Conservation (phyloP, 2,329 filamentous ascomycete species). For the Diaporthe aspalathi region DNA sequence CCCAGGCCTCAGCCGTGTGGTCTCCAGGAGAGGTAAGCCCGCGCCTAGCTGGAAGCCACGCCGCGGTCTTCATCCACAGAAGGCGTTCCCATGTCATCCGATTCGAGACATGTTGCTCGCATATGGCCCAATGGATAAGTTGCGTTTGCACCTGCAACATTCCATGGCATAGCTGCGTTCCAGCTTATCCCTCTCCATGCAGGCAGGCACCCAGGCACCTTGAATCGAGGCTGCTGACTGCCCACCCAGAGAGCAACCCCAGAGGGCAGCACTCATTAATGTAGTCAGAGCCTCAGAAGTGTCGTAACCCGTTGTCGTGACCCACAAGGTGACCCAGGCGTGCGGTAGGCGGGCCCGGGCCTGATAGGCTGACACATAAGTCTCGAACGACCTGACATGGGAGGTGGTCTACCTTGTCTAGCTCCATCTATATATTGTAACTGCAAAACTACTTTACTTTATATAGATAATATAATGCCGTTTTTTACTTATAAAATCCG, state of each 20-base stretch:
- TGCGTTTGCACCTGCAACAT: neutral
- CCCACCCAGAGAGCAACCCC: too few species aligned
- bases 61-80: neutral
- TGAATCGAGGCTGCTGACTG: neutral
- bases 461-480: too few species aligned
- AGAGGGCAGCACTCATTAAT: neutral
- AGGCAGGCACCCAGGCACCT: neutral
- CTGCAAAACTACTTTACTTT: too few species aligned
- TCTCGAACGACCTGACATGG: slow-evolving; percentile 23
- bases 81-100: neutral
- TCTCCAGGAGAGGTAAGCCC: neutral
- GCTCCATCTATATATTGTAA: too few species aligned
- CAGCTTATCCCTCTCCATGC: neutral
- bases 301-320: too few species aligned
- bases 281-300: slow-evolving; percentile 1
- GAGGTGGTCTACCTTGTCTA: too few species aligned
- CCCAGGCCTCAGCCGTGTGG: neutral
- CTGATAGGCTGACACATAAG: neutral
- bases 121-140: neutral
- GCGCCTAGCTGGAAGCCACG: neutral
- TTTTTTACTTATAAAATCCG: too few species aligned
- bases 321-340: slow-evolving; percentile 18
- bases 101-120: slow-evolving; percentile 16
- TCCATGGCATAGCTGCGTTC: neutral
- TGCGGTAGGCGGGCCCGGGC: slow-evolving; percentile 5